Conservation (phyloP, 352 stramenopile species). For the Pythium scleroteichum region DNA sequence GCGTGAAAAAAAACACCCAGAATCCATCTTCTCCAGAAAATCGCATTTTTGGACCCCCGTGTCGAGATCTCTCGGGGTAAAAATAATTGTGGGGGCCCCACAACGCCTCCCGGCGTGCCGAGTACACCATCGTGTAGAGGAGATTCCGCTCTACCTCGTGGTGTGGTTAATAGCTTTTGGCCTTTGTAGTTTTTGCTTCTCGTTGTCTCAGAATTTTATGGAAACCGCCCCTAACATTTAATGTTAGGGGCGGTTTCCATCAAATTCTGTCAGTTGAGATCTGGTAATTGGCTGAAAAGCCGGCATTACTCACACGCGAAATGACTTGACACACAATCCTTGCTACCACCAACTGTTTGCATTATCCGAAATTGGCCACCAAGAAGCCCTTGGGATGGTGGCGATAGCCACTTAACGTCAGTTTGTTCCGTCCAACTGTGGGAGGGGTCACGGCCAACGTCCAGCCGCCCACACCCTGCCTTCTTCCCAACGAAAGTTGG, state of each 20-base stretch:
- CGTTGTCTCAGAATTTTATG: no score
- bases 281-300: constrained; percentile 14
- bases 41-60: no score
- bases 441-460: not conserved
- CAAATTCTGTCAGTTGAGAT: not conserved
- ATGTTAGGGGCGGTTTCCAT: not conserved
- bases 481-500: not conserved
- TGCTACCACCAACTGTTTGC: constrained; percentile 17
- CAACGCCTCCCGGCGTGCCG: no score
- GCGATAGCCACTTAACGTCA: constrained; percentile 5
- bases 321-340: constrained; percentile 17
- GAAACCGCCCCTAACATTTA: no score
- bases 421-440: constrained; percentile 3
- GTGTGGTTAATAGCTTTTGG: no score
- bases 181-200: no score
- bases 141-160: no score
- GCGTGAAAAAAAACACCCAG: no score
- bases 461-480: constrained; percentile 1
- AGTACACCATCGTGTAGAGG: no score
- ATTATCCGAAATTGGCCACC: constrained; percentile 24
- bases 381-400: constrained; percentile 26
- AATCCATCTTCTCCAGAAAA: no score
- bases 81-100: no score
- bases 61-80: no score
- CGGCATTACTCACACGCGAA: constrained; percentile 16